phyloP scores from a whole-genome alignment of 371 early-diverging fungal genomes.

The Rhizopus arrhizus region DNA sequence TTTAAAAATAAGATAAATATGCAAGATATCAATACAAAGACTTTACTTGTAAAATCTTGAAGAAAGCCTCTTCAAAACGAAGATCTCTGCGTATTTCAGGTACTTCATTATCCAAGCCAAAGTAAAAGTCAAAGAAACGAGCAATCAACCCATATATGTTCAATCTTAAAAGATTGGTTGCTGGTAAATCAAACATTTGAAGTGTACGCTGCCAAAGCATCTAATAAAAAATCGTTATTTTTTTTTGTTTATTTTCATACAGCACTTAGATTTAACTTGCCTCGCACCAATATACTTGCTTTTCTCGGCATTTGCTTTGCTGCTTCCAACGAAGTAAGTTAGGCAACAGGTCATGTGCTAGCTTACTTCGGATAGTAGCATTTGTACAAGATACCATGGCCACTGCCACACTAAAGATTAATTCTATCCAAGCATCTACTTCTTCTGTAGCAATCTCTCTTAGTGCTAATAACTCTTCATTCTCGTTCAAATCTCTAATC shows the following conservation, averaged over 20 bases:
- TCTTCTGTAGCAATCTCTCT: background rate
- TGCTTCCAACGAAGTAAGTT: slow-evolving; percentile 46
- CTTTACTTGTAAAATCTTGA: slow-evolving; percentile 46
- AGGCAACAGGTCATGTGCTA: slow-evolving; percentile 42
- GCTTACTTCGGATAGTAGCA: slow-evolving; percentile 33
- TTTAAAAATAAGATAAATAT: background rate
- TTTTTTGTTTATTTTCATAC: too few relatives aligned
- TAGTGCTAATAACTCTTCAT: slow-evolving; percentile 16
- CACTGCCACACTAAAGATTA: slow-evolving; percentile 39
- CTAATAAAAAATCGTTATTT: slow-evolving; percentile 12
- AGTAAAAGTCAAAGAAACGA: slow-evolving; percentile 49
- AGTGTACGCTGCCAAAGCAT: slow-evolving; percentile 50
- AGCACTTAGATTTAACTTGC: slow-evolving; percentile 16
- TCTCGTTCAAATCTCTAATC: slow-evolving; percentile 29
- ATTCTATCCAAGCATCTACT: slow-evolving; percentile 36
- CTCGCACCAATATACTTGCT: slow-evolving; percentile 36
- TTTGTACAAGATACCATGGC: slow-evolving; percentile 53
- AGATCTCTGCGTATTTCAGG: slow-evolving; percentile 31
- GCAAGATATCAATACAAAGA: background rate
- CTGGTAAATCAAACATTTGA: slow-evolving; percentile 48
- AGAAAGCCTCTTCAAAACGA: slow-evolving; percentile 44
- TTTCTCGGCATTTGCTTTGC: slow-evolving; percentile 15
- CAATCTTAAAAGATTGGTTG: slow-evolving; percentile 47
- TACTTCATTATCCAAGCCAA: slow-evolving; percentile 28
- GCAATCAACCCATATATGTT: slow-evolving; percentile 52